Base-by-base conservation (phyloP, 106 monocot species). In the Phalaenopsis aphrodite region DNA sequence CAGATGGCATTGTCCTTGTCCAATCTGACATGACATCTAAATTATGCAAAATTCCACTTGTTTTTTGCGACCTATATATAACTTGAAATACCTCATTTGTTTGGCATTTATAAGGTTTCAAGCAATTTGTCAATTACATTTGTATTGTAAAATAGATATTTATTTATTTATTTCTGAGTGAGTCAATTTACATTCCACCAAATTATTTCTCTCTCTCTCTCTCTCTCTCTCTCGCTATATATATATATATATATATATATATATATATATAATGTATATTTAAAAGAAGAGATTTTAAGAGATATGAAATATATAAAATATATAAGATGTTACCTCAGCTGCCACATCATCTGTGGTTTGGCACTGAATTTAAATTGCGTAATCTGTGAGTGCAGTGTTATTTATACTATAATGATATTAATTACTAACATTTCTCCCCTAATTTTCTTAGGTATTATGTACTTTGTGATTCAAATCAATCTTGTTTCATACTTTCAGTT, bases 401-500 rank as follows among this genome's bases (percentile, higher is more conserved):
- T 10, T 24, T 0, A 49, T 12, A 2, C 49, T 36, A 49, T 3
- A 76, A 30, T 76, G 76, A 23, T 49, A 49, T 30, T 76, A n/a
- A 74, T n/a, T 19, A 56, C n/a, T 81, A 41, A 77, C 45, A 17
- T 47, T 76, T 61, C 49, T 73, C 52, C 77, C 1, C 55, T 64
- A 19, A 12, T 47, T 76, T 88, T 30, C 89, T 83, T 86, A 97
- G 97, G 90, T 97, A 92, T 77, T 97, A 91, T 79, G 56, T 97
- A 79, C 57, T 84, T 47, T 90, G 94, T 79, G 97, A 94, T 79
- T 76, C 80, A 49, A 87, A 85, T 75, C 87, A 90, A 76, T 84
- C 82, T 76, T 83, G 80, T 77, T 94, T 94, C 64, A 80, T 90
- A 85, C 88, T 97, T 15, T 92, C 97, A 24, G 88, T 97, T 1